Conservation (phyloP, 129 eudicot species). For the Deinandra increscens region DNA sequence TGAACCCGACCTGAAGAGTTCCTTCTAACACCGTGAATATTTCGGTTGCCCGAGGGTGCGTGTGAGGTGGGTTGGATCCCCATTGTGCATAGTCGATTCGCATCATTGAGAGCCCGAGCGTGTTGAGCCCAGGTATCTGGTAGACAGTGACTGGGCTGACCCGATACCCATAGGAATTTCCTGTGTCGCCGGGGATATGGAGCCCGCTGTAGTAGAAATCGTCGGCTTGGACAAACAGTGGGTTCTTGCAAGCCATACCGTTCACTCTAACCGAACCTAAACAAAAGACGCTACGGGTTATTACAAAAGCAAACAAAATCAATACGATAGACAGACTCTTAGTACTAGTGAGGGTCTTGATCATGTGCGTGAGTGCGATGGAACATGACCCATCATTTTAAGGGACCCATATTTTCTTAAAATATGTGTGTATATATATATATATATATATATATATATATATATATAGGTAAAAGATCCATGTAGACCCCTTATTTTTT, state of each 20-base stretch:
- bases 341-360: no score
- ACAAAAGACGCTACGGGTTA: not conserved
- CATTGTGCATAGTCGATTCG: slow-evolving; percentile 40
- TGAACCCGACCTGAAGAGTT: slow-evolving; percentile 44
- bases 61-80: slow-evolving; percentile 53
- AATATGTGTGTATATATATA: no score
- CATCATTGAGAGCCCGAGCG: slow-evolving; percentile 43
- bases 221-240: slow-evolving; percentile 34
- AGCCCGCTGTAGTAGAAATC: slow-evolving; percentile 50
- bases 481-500: no score
- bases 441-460: no score
- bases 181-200: slow-evolving; percentile 41
- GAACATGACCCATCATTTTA: no score
- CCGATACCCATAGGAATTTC: slow-evolving; percentile 36
- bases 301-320: not conserved
- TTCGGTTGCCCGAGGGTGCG: slow-evolving; percentile 52
- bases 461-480: no score
- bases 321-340: not conserved
- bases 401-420: no score
- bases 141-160: slow-evolving; percentile 39
- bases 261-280: slow-evolving; percentile 34
- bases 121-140: slow-evolving; percentile 49
- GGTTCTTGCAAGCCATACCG: slow-evolving; percentile 50
- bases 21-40: slow-evolving; percentile 45
- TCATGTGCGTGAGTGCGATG: no score